Evolutionary conservation across 2,329 filamentous ascomycete genomes (phyloP), one percentile per base, ranked within the genome.

Genomic region (Colletotrichum limetticola): DNA sequence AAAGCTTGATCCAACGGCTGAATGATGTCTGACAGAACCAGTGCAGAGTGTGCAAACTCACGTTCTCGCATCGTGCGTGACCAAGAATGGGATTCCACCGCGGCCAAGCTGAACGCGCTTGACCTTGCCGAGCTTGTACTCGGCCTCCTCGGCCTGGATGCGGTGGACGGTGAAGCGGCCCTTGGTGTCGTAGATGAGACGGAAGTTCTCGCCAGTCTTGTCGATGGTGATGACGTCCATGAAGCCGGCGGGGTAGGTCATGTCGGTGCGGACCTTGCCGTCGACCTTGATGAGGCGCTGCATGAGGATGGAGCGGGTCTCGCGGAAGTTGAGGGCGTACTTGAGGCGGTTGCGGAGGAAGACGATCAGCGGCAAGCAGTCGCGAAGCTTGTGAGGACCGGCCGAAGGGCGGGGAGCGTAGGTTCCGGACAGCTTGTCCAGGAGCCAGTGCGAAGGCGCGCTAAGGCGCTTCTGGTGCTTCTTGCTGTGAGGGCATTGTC

Each of bases 61-160:
- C 96, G 97, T 99, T 95, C 97, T 94, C 90, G 97, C 97, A 97
- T 99, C 97, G 94, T 99, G 97, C 95, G 97, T 99, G 94, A 99
- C 97, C 95, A 98, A 98, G 95, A 98, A 99, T 97, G 97, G 97
- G 93, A 99, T 97, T 91, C 95, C 97, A 89, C 97, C 97, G 89
- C 95, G 96, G 91, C 97, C 97, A 83, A 99, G 92, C 91, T 99
- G 97, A 77, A 99, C 97, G 84, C 96, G 94, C 94, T 98, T 98
- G 90, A 99, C 97, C 92, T 98, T 99, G 91, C 95, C 95, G 82
- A 99, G 91, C 94, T 99, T 99, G 94, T 98, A 99, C 91, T 97
- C 93, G 82, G 96, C 95, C 94, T 99, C 97, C 91, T 98, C 97
- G 80, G 92, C 89, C 87, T 97, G 96, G 89, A 99, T 98, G 85